Base-by-base conservation (phyloP, 2,329 filamentous ascomycete genomes). In the Nothopassalora personata region DNA sequence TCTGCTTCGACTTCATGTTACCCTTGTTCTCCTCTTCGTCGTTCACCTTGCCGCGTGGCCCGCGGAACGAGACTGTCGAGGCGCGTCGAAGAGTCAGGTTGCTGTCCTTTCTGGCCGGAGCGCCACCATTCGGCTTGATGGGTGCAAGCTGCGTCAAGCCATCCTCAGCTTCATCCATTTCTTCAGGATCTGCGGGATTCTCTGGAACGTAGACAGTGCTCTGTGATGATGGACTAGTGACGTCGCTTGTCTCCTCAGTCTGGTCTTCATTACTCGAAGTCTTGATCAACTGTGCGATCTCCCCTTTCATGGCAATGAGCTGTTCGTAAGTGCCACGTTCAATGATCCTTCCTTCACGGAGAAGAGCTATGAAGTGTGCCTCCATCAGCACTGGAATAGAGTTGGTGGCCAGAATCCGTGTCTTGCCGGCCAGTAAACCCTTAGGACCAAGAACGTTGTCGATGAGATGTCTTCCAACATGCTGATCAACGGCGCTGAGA, bases 401-500 rank as follows among this genome's bases (percentile, higher is more conserved):
- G 72, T 99, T 99, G 19, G 94, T 99, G 9, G 94, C 92, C 53
- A 99, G 81, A 56, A 99, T 89, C 65, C 93, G 86, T 6, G 93
- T 97, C 77, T 97, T 97, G 43, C 87, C 84, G 54, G 80, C 83
- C 27, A 99, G 81, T 6, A 99, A 79, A 65, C 94, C 94, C 62
- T 87, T 88, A 4, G 88, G 81, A 11, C 94, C 94, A 36, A 99
- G 84, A 0, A 99, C 94, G 63, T 94, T 90, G 71, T 97, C 89
- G 68, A 97, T 97, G 58, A 99, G 83, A 75, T 99, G 94, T 64
- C 90, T 84, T 53, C 94, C 94, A 60, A 99, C 94, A 71, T 99
- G 94, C 64, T 96, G 93, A 75, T 99, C 94, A n/a, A 99, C 94
- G 0, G 95, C 94, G 15, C 93, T 97, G 10, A 99, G 81, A 61